Evolutionary conservation across 1,139 yeast species (phyloP).

Genomic region (Hyphopichia pseudoburtonii): DNA sequence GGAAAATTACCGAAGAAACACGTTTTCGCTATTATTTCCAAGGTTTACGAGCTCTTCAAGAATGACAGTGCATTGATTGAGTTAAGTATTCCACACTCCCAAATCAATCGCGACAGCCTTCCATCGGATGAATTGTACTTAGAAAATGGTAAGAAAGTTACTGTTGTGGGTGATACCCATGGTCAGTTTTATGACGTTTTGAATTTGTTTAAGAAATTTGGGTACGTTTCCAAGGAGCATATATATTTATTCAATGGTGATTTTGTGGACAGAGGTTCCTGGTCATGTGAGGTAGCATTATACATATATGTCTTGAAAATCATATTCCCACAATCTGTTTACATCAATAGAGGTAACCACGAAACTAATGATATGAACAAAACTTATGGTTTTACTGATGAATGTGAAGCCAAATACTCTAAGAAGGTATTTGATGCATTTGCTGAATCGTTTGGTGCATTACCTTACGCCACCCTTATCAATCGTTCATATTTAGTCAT

Average conservation of each 20-base stretch:
- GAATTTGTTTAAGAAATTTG: constrained; percentile 73
- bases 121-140: constrained; percentile 20
- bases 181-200: constrained; percentile 93
- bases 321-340: constrained; percentile 70
- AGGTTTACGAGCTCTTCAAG: constrained; percentile 64
- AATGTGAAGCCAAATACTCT: constrained; percentile 86
- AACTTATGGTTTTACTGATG: constrained; percentile 95
- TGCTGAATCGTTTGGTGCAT: constrained; percentile 79
- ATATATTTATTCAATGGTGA: constrained; percentile 91
- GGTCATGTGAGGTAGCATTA: constrained; percentile 96
- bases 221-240: constrained; percentile 66
- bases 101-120: constrained; percentile 11
- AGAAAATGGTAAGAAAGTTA: constrained; percentile 45
- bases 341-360: constrained; percentile 91
- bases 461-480: constrained; percentile 84
- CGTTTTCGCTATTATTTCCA: constrained; percentile 78
- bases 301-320: constrained; percentile 77
- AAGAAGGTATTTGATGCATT: constrained; percentile 83
- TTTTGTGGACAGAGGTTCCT: constrained; percentile 96
- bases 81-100: constrained; percentile 44
- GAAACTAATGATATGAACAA: constrained; percentile 97
- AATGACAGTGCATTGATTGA: constrained; percentile 79
- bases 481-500: constrained; percentile 77
- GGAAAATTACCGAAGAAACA: constrained; percentile 76
- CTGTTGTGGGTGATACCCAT: constrained; percentile 97